These are phyloP conservation scores for Plasmodium cynomolgi DNA, from an alignment of 169 alveolate genomes.

Conservation along the genomic window DNA sequence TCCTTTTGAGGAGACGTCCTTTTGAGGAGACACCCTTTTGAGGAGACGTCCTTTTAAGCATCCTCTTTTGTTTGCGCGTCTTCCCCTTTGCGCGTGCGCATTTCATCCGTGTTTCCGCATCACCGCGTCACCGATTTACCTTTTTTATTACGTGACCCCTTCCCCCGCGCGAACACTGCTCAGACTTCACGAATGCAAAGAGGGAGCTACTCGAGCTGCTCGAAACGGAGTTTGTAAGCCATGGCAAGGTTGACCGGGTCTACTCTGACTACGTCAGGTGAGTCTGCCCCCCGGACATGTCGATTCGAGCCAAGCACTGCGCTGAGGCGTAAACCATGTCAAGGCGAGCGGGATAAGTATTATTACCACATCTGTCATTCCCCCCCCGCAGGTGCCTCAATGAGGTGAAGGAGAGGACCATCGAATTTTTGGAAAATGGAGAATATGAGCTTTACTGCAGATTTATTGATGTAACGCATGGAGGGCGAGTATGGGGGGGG, in stretches of 20 bases:
- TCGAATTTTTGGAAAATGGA: conserved; percentile 49
- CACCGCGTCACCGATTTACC: background rate
- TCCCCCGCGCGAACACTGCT: background rate
- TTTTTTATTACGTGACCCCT: background rate
- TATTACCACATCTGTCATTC: background rate
- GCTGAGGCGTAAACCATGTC: background rate
- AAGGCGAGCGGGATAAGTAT: background rate
- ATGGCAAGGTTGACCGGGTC: conserved; percentile 2
- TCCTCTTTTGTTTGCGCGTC: background rate
- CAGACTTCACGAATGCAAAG: conserved; percentile 32
- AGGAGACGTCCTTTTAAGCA: background rate
- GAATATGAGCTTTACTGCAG: conserved; percentile 11
- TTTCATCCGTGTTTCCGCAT: background rate
- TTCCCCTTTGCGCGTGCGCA: background rate
- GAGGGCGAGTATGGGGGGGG: background rate
- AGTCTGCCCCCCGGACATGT: background rate
- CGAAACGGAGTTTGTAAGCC: conserved; percentile 36
- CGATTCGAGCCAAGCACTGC: background rate
- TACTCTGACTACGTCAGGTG: conserved; percentile 31
- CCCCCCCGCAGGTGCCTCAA: background rate
- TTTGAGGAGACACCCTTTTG: background rate
- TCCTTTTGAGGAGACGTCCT: too few relatives aligned
- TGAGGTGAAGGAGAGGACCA: conserved; percentile 14
- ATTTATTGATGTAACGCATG: conserved; percentile 22
- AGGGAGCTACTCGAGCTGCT: conserved; percentile 3